Evolutionary conservation across 164 flowering plant genomes (phyloP).

Genomic region (Protea cynaroides): DNA sequence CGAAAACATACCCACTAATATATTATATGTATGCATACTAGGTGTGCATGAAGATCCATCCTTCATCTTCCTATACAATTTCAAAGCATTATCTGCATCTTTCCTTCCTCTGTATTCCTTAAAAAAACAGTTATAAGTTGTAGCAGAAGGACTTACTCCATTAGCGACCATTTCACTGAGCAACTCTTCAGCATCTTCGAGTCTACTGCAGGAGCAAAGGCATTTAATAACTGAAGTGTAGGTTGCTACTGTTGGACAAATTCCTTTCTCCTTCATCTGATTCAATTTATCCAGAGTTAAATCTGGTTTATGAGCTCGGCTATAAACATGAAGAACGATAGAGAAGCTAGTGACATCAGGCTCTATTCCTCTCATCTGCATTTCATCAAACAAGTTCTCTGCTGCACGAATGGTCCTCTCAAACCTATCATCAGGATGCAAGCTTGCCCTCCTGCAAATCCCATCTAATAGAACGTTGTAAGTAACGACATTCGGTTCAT

Average conservation of each 20-base stretch:
- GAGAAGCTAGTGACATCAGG: slow-evolving; percentile 92
- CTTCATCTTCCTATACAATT: slow-evolving; percentile 71
- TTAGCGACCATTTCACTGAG: slow-evolving; percentile 58
- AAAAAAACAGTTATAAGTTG: slow-evolving; percentile 85
- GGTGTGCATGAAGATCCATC: slow-evolving; percentile 38
- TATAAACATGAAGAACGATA: slow-evolving; percentile 81
- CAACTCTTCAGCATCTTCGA: slow-evolving; percentile 71
- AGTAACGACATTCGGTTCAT: slow-evolving; percentile 79
- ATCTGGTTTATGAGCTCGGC: slow-evolving; percentile 83
- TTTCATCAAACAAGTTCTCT: slow-evolving; percentile 76
- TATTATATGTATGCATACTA: slow-evolving; percentile 59
- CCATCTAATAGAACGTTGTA: slow-evolving; percentile 88
- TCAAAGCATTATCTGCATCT: slow-evolving; percentile 64
- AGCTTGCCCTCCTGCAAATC: slow-evolving; percentile 73
- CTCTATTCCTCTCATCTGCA: slow-evolving; percentile 73
- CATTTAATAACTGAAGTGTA: slow-evolving; percentile 89
- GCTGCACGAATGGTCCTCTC: slow-evolving; percentile 57
- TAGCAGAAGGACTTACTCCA: slow-evolving; percentile 69
- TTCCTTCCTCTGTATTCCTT: slow-evolving; percentile 84
- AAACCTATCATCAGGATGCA: slow-evolving; percentile 75
- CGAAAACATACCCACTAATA: slow-evolving; percentile 62
- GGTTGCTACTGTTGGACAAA: slow-evolving; percentile 60
- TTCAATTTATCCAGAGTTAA: slow-evolving; percentile 57
- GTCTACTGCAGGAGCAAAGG: slow-evolving; percentile 78
- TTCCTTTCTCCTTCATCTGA: slow-evolving; percentile 69